Percentiles rank a stretch among this genome's conserved stretches.
Evolutionary conservation across 2,329 filamentous ascomycete species (phyloP).

Genomic region (Blumeria hordei): DNA sequence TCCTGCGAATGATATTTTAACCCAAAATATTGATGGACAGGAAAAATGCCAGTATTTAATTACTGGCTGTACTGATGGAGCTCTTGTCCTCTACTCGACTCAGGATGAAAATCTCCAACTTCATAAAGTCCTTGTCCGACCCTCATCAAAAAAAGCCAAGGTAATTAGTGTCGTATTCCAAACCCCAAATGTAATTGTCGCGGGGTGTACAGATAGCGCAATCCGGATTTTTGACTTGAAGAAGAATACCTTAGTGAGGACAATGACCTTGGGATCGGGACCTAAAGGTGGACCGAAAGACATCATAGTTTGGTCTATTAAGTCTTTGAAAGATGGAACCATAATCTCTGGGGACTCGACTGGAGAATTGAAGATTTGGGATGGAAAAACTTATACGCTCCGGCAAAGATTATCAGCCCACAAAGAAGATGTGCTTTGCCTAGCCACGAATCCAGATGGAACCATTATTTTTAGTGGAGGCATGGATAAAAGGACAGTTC

Average conservation of each 20-base stretch:
- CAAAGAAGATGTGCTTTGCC: slow-evolving; percentile 68
- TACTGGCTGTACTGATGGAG: slow-evolving; percentile 76
- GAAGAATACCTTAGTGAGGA: slow-evolving; percentile 50
- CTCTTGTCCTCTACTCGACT: slow-evolving; percentile 66
- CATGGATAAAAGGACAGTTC: slow-evolving; percentile 68
- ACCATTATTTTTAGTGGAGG: slow-evolving; percentile 68
- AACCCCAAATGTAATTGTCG: slow-evolving; percentile 56
- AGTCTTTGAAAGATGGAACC: slow-evolving; percentile 63
- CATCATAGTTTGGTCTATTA: slow-evolving; percentile 81
- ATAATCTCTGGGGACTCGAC: slow-evolving; percentile 91
- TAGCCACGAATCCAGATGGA: slow-evolving; percentile 63
- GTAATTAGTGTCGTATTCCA: slow-evolving; percentile 86
- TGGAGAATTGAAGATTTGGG: slow-evolving; percentile 82
- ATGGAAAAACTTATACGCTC: slow-evolving; percentile 75
- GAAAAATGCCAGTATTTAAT: slow-evolving; percentile 37
- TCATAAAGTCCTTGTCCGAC: slow-evolving; percentile 47
- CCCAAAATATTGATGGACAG: slow-evolving; percentile 4
- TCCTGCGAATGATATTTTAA: slow-evolving; percentile 12
- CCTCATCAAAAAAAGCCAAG: slow-evolving; percentile 61
- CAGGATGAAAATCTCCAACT: slow-evolving; percentile 66
- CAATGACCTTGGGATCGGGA: slow-evolving; percentile 68
- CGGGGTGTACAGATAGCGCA: slow-evolving; percentile 90
- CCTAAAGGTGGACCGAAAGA: slow-evolving; percentile 56
- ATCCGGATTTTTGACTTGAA: slow-evolving; percentile 76
- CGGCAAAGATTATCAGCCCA: slow-evolving; percentile 69